phyloP scores from a whole-genome alignment of 257 asterid genomes.

The Buddleja alternifolia region DNA sequence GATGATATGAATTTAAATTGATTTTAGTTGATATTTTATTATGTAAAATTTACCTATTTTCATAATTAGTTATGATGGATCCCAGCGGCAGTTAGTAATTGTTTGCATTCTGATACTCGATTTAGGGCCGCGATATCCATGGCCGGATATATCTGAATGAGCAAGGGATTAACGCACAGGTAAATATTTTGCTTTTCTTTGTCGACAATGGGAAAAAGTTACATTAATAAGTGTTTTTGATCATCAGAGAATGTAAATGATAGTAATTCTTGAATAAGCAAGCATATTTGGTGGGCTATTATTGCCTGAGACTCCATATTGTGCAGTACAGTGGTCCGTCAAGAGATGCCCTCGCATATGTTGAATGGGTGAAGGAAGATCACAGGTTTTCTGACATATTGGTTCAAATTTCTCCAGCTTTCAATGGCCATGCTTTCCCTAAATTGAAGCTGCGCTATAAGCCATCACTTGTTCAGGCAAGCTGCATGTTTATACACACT shows the following conservation, averaged over 20 bases:
- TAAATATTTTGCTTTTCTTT: constrained; percentile 18
- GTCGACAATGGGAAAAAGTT: neutral
- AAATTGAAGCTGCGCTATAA: constrained; percentile 89
- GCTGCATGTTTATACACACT: constrained; percentile 28
- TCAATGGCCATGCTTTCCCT: constrained; percentile 84
- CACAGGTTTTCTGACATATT: constrained; percentile 69
- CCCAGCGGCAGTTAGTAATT: neutral
- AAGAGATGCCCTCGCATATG: constrained; percentile 80
- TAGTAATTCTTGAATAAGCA: neutral
- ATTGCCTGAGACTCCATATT: constrained; percentile 29
- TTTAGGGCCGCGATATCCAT: constrained; percentile 77
- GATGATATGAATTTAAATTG: neutral
- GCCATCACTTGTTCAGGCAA: constrained; percentile 98
- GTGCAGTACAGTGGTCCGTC: constrained; percentile 98
- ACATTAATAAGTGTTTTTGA: neutral
- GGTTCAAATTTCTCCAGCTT: constrained; percentile 79
- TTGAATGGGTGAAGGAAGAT: constrained; percentile 86
- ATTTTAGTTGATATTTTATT: constrained; percentile 4
- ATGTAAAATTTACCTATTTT: constrained; percentile 16
- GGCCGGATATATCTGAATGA: constrained; percentile 94
- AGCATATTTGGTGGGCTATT: constrained; percentile 11
- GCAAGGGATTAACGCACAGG: constrained; percentile 99
- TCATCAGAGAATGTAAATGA: neutral
- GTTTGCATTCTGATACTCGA: constrained; percentile 31
- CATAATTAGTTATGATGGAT: neutral